A percentile compares a stretch with the other conserved stretches of the same genome.
These are phyloP conservation scores for Microbotryum lychnidis-dioicae DNA, from an alignment of 1,284 basidiomycete genomes.

Conservation along the genomic window DNA sequence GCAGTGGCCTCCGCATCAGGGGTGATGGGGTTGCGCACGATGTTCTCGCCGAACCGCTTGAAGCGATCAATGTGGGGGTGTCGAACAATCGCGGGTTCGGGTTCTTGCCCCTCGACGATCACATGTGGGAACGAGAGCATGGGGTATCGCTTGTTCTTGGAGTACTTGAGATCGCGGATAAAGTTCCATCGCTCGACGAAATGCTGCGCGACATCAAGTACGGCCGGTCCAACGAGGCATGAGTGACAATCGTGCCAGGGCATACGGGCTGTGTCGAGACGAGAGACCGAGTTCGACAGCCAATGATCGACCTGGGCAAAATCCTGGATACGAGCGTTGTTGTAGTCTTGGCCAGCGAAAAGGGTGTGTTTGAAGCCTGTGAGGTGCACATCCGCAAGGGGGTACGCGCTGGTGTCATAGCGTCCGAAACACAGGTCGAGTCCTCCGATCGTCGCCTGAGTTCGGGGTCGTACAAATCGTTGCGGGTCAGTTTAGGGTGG, in stretches of 20 bases:
- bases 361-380: conserved; percentile 69
- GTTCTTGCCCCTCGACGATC: conserved; percentile 38
- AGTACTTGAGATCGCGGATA: conserved; percentile 41
- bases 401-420: conserved; percentile 70
- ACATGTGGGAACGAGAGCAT: conserved; percentile 80
- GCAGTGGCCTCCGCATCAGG: conserved; percentile 49
- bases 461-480: neutral
- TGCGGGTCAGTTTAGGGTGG: neutral
- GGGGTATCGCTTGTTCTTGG: conserved; percentile 49
- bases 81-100: conserved; percentile 14
- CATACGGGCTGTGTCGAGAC: conserved; percentile 48
- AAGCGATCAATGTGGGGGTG: conserved; percentile 22
- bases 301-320: conserved; percentile 75
- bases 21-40: neutral
- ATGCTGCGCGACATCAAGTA: conserved; percentile 71
- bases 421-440: conserved; percentile 66
- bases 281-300: conserved; percentile 43
- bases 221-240: conserved; percentile 71
- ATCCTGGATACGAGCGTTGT: conserved; percentile 45
- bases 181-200: conserved; percentile 65
- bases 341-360: conserved; percentile 68
- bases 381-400: conserved; percentile 81
- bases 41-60: conserved; percentile 7
- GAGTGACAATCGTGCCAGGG: conserved; percentile 72
- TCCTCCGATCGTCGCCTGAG: conserved; percentile 30